These are phyloP conservation scores for Clitocybe nebularis DNA, from an alignment of 1,284 basidiomycete species.

Conservation along the genomic window DNA sequence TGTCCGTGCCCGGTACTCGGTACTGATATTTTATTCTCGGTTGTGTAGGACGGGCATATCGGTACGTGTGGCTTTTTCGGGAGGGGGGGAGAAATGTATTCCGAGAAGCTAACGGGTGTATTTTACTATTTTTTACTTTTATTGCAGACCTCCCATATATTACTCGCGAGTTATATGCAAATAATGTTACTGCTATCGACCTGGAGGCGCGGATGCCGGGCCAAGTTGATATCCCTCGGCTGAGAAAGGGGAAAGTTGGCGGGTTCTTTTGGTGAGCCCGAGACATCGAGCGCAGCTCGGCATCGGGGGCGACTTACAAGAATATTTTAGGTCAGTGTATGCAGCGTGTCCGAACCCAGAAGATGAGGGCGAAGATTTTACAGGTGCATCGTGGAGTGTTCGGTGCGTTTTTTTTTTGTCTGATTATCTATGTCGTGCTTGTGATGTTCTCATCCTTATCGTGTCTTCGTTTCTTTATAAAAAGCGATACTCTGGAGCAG, in stretches of 20 bases:
- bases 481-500: constrained; percentile 89
- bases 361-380: constrained; percentile 62
- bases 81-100: too few species aligned
- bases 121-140: neutral
- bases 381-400: constrained; percentile 73
- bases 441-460: neutral
- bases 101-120: too few species aligned
- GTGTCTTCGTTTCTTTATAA: too few species aligned
- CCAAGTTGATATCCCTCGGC: constrained; percentile 85
- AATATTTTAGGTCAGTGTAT: constrained; percentile 58
- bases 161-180: constrained; percentile 54
- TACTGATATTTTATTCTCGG: neutral
- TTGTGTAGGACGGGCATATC: constrained; percentile 69
- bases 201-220: constrained; percentile 52
- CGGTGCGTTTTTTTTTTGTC: constrained; percentile 41
- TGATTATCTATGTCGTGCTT: neutral
- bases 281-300: neutral
- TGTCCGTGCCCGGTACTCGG: neutral
- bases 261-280: constrained; percentile 82
- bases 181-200: constrained; percentile 74
- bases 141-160: constrained; percentile 66
- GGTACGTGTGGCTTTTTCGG: constrained; percentile 41
- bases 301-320: constrained; percentile 5
- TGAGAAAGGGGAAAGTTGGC: constrained; percentile 76
- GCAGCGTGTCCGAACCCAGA: constrained; percentile 50